These are phyloP conservation scores for Zelopaecilomyces penicillatus DNA, from an alignment of 2,329 filamentous ascomycete genomes.

Conservation along the genomic window DNA sequence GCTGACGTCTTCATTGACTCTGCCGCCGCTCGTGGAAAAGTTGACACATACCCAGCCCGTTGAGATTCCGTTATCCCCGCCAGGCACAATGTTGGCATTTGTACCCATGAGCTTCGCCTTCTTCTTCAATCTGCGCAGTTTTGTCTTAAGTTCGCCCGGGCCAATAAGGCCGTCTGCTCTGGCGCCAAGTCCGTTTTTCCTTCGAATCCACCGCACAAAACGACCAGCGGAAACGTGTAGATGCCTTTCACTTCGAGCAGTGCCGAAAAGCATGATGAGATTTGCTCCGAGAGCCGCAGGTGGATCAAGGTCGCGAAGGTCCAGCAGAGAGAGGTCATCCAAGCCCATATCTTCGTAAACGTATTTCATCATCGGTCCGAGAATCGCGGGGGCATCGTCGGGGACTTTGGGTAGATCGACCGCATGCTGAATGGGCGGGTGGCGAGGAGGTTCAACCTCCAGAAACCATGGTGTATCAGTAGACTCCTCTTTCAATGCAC, in stretches of 20 bases:
- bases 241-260: constrained; percentile 86
- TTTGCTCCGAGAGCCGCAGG: constrained; percentile 81
- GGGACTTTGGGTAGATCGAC: constrained; percentile 50
- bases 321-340: constrained; percentile 70
- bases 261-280: constrained; percentile 86
- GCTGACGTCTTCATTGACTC: constrained; percentile 34
- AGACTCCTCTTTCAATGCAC: constrained; percentile 23
- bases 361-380: constrained; percentile 66
- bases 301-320: constrained; percentile 76
- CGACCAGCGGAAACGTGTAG: constrained; percentile 84
- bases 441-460: constrained; percentile 55
- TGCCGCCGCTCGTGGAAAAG: constrained; percentile 59
- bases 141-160: constrained; percentile 83
- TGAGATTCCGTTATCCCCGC: constrained; percentile 73
- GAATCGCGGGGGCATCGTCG: constrained; percentile 58
- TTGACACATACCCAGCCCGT: constrained; percentile 98
- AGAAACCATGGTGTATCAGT: constrained; percentile 72
- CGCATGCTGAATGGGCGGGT: constrained; percentile 39
- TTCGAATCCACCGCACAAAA: constrained; percentile 78
- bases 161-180: constrained; percentile 83
- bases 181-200: constrained; percentile 61
- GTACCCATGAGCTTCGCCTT: constrained; percentile 73
- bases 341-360: constrained; percentile 79
- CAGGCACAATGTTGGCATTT: constrained; percentile 54
- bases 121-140: constrained; percentile 70